Percentiles rank a stretch among this genome's conserved stretches.
Evolutionary conservation across 768 basidiomycete genomes (phyloP).

Genomic region (Cantharellus anzutake): DNA sequence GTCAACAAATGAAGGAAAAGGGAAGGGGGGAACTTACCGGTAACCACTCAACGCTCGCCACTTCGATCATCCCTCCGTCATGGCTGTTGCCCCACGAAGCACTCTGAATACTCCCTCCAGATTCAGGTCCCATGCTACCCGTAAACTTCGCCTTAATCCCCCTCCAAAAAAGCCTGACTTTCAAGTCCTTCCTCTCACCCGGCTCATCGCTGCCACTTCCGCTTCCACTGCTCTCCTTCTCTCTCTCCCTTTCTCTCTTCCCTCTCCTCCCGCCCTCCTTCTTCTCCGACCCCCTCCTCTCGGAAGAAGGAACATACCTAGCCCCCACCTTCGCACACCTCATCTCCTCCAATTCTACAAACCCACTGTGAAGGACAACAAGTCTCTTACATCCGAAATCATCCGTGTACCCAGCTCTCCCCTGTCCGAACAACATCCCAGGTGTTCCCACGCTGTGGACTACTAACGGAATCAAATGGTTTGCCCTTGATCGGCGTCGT

Average conservation of each 20-base stretch:
- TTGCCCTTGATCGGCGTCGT: neutral
- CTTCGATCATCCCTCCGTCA: conserved; percentile 6
- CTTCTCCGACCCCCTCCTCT: neutral
- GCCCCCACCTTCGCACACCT: neutral
- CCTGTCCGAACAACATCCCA: neutral
- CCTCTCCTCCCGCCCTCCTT: neutral
- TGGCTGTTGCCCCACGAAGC: conserved; percentile 8
- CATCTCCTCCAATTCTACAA: conserved; percentile 8
- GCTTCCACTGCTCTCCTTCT: neutral
- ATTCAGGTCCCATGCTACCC: neutral
- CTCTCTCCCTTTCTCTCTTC: neutral
- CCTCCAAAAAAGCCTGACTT: conserved; percentile 1
- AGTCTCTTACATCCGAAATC: conserved; percentile 8
- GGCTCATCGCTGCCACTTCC: neutral
- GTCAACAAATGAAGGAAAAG: neutral
- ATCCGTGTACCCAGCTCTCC: conserved; percentile 7
- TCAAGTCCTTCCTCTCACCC: conserved; percentile 2
- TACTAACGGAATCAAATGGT: neutral
- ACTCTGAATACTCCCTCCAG: conserved; percentile 1
- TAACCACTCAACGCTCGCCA: conserved; percentile 3
- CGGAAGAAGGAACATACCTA: neutral
- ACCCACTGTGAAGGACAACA: conserved; percentile 6
- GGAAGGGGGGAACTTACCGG: conserved; percentile 2
- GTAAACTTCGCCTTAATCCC: conserved; percentile 5
- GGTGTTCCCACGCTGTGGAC: neutral